phyloP scores from a whole-genome alignment of 768 basidiomycete species.

The Paxillus ammoniavirescens region DNA sequence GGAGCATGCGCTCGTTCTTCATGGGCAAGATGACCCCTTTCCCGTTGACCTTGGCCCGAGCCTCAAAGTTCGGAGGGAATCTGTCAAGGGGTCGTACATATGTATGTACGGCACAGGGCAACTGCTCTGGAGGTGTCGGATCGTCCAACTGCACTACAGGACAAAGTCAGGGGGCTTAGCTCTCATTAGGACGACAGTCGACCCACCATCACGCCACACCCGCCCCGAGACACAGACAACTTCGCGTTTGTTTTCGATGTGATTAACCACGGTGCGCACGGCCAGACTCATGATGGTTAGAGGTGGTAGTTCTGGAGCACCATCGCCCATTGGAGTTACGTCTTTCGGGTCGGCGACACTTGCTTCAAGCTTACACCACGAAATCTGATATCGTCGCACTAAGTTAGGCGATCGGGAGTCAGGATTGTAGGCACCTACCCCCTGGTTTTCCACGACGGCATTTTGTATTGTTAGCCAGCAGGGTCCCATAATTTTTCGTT shows the following conservation, averaged over 20 bases:
- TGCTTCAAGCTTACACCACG: constrained; percentile 96
- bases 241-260: constrained; percentile 92
- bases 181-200: background rate
- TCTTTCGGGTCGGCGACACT: constrained; percentile 83
- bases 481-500: constrained; percentile 98
- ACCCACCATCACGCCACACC: constrained; percentile 73
- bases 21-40: constrained; percentile 72
- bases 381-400: constrained; percentile 55
- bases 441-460: constrained; percentile 71
- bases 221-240: constrained; percentile 82
- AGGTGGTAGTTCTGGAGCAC: constrained; percentile 78
- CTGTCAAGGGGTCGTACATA: constrained; percentile 86
- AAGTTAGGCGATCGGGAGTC: background rate
- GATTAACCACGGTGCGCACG: constrained; percentile 88
- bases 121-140: constrained; percentile 82
- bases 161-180: background rate
- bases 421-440: constrained; percentile 47
- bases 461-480: constrained; percentile 92
- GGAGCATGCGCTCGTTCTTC: constrained; percentile 80
- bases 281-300: constrained; percentile 89
- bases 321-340: constrained; percentile 78
- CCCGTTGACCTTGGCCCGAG: constrained; percentile 56
- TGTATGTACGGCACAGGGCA: constrained; percentile 81
- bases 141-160: constrained; percentile 82
- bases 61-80: constrained; percentile 85